phyloP scores from a whole-genome alignment of 441 rosid species.

The Bocquillonia castaneifolia region DNA sequence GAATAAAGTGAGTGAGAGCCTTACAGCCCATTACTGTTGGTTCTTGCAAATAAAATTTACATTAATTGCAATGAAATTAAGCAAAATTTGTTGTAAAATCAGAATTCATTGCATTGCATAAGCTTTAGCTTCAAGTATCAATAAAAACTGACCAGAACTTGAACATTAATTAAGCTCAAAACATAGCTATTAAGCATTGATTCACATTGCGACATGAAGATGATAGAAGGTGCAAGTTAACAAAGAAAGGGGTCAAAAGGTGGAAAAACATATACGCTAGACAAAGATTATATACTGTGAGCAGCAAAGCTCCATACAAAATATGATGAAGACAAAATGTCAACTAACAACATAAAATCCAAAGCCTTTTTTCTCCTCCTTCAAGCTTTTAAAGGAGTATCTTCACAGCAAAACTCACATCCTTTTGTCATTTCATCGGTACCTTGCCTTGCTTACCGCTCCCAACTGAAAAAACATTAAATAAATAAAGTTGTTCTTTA shows the following conservation, averaged over 20 bases:
- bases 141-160: neutral
- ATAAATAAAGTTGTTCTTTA: neutral
- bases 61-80: too few relatives aligned
- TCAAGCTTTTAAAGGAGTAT: constrained; percentile 25
- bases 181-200: neutral
- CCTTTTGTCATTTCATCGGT: constrained; percentile 6
- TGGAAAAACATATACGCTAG: constrained; percentile 11
- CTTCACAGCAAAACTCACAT: constrained; percentile 24
- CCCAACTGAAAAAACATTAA: constrained; percentile 39
- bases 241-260: neutral
- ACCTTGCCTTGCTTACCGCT: constrained; percentile 45
- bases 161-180: neutral
- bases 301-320: constrained; percentile 27
- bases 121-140: too few relatives aligned
- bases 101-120: neutral
- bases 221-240: constrained; percentile 2
- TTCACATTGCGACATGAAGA: neutral
- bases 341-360: constrained; percentile 24
- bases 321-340: constrained; percentile 21
- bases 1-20: constrained; percentile 18
- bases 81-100: too few relatives aligned
- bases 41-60: neutral
- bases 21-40: constrained; percentile 28
- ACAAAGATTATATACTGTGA: constrained; percentile 21
- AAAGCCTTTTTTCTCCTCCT: constrained; percentile 3